phyloP scores from a whole-genome alignment of 2,329 filamentous ascomycete species.

The Penicillium rolfsii region DNA sequence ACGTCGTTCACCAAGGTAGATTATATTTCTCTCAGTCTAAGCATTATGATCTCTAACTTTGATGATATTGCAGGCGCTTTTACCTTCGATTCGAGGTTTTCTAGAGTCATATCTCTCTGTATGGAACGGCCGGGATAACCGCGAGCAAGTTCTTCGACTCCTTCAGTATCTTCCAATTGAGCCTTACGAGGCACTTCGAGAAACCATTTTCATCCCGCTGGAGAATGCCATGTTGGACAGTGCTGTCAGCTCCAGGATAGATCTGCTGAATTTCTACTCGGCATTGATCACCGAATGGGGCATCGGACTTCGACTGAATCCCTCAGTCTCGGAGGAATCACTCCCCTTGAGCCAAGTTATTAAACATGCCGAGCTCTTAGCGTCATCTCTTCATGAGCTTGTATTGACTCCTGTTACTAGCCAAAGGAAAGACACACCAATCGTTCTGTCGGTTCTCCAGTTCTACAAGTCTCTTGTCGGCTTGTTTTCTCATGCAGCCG shows the following conservation, averaged over 20 bases:
- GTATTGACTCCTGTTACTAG: constrained; percentile 38
- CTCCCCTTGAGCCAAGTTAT: constrained; percentile 46
- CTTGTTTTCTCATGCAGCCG: constrained; percentile 57
- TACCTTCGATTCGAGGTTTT: constrained; percentile 39
- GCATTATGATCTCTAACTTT: background rate
- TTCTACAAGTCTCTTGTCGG: constrained; percentile 69
- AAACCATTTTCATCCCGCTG: constrained; percentile 42
- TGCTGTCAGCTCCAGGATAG: constrained; percentile 56
- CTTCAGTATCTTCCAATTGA: constrained; percentile 40
- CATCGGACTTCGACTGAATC: constrained; percentile 36
- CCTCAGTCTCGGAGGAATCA: constrained; percentile 34
- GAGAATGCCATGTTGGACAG: constrained; percentile 48
- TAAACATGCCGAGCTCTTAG: constrained; percentile 58
- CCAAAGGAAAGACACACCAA: constrained; percentile 27
- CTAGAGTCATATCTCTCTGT: constrained; percentile 56
- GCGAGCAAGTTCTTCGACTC: constrained; percentile 45
- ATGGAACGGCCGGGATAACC: constrained; percentile 66
- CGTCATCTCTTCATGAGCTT: constrained; percentile 63
- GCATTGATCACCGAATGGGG: constrained; percentile 63
- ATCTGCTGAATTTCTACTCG: constrained; percentile 69
- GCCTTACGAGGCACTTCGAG: constrained; percentile 39
- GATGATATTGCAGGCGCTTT: constrained; percentile 36
- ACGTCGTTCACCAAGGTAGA: constrained; percentile 45
- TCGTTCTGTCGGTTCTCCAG: constrained; percentile 61
- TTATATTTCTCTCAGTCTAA: background rate